These are phyloP conservation scores for Galerina sulciceps DNA, from an alignment of 768 basidiomycete species.

Conservation along the genomic window DNA sequence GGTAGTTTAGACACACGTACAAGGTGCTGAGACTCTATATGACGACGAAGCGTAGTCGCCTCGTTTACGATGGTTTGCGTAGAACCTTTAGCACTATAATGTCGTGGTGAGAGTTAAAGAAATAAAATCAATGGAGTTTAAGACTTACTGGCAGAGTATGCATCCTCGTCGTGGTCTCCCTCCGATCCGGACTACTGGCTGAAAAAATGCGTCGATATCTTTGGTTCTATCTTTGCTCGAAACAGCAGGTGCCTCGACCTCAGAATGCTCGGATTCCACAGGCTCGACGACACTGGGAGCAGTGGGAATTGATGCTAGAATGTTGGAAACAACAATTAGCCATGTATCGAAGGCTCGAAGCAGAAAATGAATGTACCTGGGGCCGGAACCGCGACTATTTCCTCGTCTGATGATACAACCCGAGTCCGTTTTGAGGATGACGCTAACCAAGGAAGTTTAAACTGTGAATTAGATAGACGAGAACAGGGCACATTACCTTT, in stretches of 20 bases:
- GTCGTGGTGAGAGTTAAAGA: not conserved
- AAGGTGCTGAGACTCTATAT: not conserved
- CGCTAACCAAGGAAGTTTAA: no score
- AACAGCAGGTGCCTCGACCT: not conserved
- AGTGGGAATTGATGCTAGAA: not conserved
- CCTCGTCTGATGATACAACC: no score
- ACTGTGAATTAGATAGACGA: no score
- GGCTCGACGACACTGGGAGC: not conserved
- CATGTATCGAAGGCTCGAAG: not conserved
- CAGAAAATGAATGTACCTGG: no score
- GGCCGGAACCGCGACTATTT: no score
- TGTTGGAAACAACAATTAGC: not conserved
- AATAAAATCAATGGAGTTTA: not conserved
- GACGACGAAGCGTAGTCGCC: not conserved
- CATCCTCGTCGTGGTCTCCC: not conserved
- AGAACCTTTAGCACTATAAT: not conserved
- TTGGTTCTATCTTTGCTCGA: no score
- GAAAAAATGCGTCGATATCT: not conserved
- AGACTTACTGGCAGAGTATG: not conserved
- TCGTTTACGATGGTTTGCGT: not conserved
- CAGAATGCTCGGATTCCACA: not conserved
- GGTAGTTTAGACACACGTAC: no score
- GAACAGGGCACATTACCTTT: not conserved
- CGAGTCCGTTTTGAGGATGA: no score
- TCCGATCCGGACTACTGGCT: not conserved